Base-by-base conservation (phyloP, 2,329 filamentous ascomycete genomes). In the Xylariaceae sp. region DNA sequence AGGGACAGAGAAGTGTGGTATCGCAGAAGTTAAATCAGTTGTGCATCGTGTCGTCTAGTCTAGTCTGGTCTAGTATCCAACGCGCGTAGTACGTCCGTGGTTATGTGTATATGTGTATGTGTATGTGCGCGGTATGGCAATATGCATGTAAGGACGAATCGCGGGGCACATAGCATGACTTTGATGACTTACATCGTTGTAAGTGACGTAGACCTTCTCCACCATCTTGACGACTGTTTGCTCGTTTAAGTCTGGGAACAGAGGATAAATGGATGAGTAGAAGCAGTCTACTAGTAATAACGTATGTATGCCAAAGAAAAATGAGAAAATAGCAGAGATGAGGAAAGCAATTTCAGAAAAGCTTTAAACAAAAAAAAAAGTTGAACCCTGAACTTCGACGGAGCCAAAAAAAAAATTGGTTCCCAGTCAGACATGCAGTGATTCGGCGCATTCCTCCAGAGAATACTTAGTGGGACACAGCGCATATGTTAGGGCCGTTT, bases 141-240 rank as follows among this genome's bases (percentile, higher is more conserved):
- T 45, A 48, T 48, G 49, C 53, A 56, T 54, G 53, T 51, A 53
- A 54, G 37, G 34, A 29, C 23, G 21, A 46, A 63, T 63, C 53
- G 62, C 56, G 63, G 60, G 64, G 61, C 49, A 62, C 53, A 48
- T 36, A 11, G 23, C 39, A 29, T 40, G 14, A 39, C n/a, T 43
- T 34, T 3, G 19, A 43, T 36, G 33, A 76, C 86, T 75, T 80
- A 93, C 91, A 86, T 95, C 87, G 76, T 96, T 96, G 79, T 96
- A 96, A 68, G 91, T 95, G 73, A 95, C 87, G 79, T 94, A 96
- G 74, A 92, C 76, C 76, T 96, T 96, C 76, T 94, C 83, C 65
- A 90, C 84, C 89, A 93, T 93, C 59, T 79, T 88, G 77, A 69
- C 61, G 58, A 47, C 17, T 47, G 9, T 52, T 39, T 39, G 11